Percentiles rank a stretch among this genome's conserved stretches.
Evolutionary conservation across 495 filamentous ascomycete genomes (phyloP).

Genomic region (Staphylotrichum longicolle): DNA sequence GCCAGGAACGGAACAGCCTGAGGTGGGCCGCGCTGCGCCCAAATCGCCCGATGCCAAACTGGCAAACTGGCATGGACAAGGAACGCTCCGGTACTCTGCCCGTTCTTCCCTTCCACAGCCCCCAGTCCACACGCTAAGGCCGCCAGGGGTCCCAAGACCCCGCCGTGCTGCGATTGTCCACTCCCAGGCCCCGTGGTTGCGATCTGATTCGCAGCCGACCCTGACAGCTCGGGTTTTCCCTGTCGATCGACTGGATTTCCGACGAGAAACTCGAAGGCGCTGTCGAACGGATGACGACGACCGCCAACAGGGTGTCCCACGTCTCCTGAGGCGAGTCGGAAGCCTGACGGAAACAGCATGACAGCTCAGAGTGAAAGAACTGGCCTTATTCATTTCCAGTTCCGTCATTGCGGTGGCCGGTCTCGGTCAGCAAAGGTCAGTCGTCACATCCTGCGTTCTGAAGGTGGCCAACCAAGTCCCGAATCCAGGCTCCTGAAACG

Average conservation of each 20-base stretch:
- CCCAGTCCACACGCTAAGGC: conserved; percentile 1
- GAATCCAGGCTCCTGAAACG: conserved; percentile 25
- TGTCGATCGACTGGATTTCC: conserved; percentile 9
- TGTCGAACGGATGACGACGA: conserved; percentile 10
- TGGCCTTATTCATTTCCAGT: too few relatives aligned
- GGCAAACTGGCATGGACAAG: neutral
- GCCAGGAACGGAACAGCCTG: neutral
- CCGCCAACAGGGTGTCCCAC: neutral
- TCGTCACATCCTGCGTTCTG: too few relatives aligned
- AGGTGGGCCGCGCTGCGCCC: conserved; percentile 2
- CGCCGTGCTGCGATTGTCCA: conserved; percentile 5
- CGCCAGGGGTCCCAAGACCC: conserved; percentile 12
- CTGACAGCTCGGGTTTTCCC: neutral
- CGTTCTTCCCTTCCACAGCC: neutral
- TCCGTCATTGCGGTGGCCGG: too few relatives aligned
- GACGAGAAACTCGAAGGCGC: neutral
- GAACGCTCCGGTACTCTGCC: conserved; percentile 4
- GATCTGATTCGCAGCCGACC: conserved; percentile 9
- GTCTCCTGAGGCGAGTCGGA: too few relatives aligned
- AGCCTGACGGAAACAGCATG: too few relatives aligned
- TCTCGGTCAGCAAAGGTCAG: too few relatives aligned
- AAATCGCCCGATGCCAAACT: neutral
- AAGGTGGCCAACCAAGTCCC: too few relatives aligned
- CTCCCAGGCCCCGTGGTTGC: neutral
- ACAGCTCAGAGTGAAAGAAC: too few relatives aligned